A percentile compares a stretch with the other conserved stretches of the same genome.
Evolutionary conservation across 2,329 filamentous ascomycete genomes (phyloP).

Genomic region (Penicillium hordei): DNA sequence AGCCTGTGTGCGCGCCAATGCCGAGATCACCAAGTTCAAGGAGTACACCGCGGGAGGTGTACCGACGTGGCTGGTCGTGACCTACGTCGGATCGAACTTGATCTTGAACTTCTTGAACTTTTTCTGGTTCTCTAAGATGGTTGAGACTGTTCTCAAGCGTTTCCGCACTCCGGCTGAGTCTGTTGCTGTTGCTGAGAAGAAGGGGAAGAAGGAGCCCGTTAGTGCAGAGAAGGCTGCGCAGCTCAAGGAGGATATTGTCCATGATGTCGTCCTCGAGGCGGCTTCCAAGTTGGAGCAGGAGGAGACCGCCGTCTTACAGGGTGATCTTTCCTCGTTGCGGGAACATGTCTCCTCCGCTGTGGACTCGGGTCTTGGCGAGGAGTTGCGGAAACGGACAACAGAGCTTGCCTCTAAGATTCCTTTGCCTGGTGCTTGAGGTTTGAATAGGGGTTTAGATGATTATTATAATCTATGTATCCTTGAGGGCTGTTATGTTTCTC

Average conservation of each 20-base stretch:
- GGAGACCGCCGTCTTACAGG: constrained; percentile 30
- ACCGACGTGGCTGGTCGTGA: constrained; percentile 59
- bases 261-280: constrained; percentile 39
- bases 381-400: constrained; percentile 61
- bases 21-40: constrained; percentile 53
- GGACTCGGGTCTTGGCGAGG: constrained; percentile 80
- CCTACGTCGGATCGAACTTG: constrained; percentile 59
- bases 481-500: background rate
- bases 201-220: constrained; percentile 13
- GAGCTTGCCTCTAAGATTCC: constrained; percentile 19
- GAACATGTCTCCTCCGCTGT: constrained; percentile 27
- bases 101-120: constrained; percentile 63
- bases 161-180: constrained; percentile 48
- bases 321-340: constrained; percentile 20
- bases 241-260: constrained; percentile 27
- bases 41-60: constrained; percentile 41
- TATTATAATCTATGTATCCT: background rate
- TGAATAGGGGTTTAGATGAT: background rate
- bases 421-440: constrained; percentile 14
- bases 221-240: constrained; percentile 14
- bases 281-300: constrained; percentile 32
- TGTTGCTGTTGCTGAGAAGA: constrained; percentile 24
- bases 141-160: constrained; percentile 62
- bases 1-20: constrained; percentile 42
- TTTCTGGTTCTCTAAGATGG: constrained; percentile 69